These are phyloP conservation scores for Fusarium veterinarium DNA, from an alignment of 2,329 filamentous ascomycete genomes.

Conservation along the genomic window DNA sequence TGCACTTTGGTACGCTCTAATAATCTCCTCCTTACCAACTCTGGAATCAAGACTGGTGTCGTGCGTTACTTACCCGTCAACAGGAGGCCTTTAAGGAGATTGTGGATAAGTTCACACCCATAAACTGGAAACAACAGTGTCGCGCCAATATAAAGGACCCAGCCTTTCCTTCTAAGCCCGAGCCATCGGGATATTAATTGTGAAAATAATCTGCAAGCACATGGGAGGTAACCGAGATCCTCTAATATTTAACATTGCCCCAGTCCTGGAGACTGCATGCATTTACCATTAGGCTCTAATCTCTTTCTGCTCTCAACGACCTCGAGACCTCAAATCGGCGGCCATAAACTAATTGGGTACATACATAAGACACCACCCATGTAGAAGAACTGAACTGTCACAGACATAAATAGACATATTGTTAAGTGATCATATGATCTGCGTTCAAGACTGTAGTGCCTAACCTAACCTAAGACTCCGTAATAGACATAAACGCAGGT, in stretches of 20 bases:
- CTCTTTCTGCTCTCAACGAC: not conserved
- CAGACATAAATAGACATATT: not conserved
- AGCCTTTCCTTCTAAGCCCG: slow-evolving; percentile 59
- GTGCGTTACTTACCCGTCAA: slow-evolving; percentile 21
- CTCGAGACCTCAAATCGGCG: not conserved
- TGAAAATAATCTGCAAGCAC: not conserved
- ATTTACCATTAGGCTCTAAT: not conserved
- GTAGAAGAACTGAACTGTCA: not conserved
- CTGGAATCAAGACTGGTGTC: not conserved
- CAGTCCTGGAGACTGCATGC: slow-evolving; percentile 3
- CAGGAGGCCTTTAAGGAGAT: slow-evolving; percentile 93
- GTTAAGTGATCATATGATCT: slow-evolving; percentile 41
- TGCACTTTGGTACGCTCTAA: slow-evolving; percentile 80
- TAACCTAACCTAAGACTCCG: slow-evolving; percentile 43
- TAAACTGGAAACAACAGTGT: slow-evolving; percentile 75
- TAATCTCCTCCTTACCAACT: not conserved
- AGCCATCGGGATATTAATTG: slow-evolving; percentile 61
- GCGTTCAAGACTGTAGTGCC: slow-evolving; percentile 43
- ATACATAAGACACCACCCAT: not conserved
- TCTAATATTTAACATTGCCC: not conserved
- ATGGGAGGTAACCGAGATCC: not conserved
- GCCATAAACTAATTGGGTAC: not conserved
- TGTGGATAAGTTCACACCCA: slow-evolving; percentile 89
- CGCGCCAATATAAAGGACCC: slow-evolving; percentile 57
- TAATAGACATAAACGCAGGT: slow-evolving; percentile 45